Conservation (phyloP, 345 rosid genomes). For the Linum lewisii region DNA sequence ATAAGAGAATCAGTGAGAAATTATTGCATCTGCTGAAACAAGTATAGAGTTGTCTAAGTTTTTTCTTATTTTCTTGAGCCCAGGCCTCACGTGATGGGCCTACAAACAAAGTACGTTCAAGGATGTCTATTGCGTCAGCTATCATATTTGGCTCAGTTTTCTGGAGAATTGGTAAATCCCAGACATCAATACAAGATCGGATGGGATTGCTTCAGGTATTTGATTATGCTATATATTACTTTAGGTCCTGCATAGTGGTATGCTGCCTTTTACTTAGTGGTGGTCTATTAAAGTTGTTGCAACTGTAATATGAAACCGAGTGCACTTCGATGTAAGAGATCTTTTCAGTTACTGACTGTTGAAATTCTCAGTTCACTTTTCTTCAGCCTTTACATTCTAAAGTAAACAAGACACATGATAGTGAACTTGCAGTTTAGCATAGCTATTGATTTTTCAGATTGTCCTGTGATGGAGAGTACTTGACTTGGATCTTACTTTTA, state of each 20-base stretch:
- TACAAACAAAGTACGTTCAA: constrained; percentile 90
- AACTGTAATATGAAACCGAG: too few species aligned
- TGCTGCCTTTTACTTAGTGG: too few species aligned
- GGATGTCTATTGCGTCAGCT: constrained; percentile 97
- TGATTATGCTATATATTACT: constrained; percentile 9
- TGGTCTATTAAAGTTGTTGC: too few species aligned
- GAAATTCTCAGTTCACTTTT: too few species aligned
- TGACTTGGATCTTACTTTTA: too few species aligned
- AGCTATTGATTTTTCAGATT: too few species aligned
- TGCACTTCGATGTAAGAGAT: too few species aligned
- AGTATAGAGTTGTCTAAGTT: constrained; percentile 14
- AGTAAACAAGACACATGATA: too few species aligned
- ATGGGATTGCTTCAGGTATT: constrained; percentile 96
- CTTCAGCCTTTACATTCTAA: too few species aligned
- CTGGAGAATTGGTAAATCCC: constrained; percentile 95
- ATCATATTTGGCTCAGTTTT: constrained; percentile 96
- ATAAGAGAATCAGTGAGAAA: constrained; percentile 1
- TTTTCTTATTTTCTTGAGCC: constrained; percentile 13
- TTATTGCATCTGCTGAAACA: constrained; percentile 5
- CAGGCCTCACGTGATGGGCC: constrained; percentile 98
- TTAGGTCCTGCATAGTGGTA: constrained; percentile 4
- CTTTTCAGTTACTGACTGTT: too few species aligned
- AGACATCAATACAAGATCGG: constrained; percentile 91
- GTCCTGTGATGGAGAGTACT: too few species aligned
- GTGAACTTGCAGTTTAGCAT: too few species aligned